phyloP scores from a whole-genome alignment of 1,139 yeast genomes.

The Diutina ranongensis region DNA sequence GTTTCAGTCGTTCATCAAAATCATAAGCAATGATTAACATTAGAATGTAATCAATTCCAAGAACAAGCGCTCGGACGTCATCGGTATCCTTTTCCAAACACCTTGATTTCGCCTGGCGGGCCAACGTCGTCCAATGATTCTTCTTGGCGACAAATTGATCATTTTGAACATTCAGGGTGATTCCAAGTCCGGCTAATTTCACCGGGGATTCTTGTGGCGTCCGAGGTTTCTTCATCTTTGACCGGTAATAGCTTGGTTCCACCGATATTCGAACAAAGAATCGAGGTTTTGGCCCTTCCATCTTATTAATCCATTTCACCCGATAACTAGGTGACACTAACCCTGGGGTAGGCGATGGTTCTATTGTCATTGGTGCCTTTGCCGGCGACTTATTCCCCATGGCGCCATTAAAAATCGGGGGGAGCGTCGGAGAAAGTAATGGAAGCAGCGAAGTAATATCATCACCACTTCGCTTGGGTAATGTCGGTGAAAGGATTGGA shows the following conservation, averaged over 20 bases:
- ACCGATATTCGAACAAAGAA: constrained; percentile 22
- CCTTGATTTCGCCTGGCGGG: not conserved
- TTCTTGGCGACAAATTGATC: not conserved
- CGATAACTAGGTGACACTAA: not conserved
- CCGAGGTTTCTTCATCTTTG: not conserved
- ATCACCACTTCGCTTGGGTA: constrained; percentile 16
- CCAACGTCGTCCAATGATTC: not conserved
- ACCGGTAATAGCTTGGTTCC: constrained; percentile 10
- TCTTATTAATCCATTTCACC: constrained; percentile 25
- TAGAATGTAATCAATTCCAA: not conserved
- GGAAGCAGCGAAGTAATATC: constrained; percentile 16
- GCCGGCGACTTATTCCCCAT: constrained; percentile 5
- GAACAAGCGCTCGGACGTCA: not conserved
- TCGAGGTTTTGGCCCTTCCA: constrained; percentile 17
- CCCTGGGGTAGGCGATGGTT: constrained; percentile 3
- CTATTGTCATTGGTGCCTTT: constrained; percentile 7
- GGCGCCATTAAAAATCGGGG: constrained; percentile 18
- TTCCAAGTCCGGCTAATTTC: constrained; percentile 1
- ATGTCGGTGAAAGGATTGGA: constrained; percentile 29
- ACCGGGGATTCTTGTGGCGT: not conserved
- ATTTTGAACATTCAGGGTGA: not conserved
- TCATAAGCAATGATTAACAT: not conserved
- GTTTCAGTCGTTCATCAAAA: not conserved
- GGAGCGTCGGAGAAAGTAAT: constrained; percentile 26
- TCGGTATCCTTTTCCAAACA: constrained; percentile 1